Evolutionary conservation across 148 eudicot genomes (phyloP).

Genomic region (Chenopodium berlandieri): DNA sequence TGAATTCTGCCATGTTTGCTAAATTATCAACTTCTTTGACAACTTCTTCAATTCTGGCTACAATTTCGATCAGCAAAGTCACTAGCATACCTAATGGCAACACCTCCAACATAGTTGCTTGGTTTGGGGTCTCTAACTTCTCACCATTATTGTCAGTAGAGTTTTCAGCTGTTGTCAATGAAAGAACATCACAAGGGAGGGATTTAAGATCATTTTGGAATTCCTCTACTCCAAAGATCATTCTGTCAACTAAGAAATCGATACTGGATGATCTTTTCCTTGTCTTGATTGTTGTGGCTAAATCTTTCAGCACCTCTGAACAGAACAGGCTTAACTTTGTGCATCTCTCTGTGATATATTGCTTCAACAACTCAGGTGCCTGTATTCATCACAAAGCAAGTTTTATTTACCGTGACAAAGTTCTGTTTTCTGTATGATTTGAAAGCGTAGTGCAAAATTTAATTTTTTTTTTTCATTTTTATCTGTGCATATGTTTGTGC

Average conservation of each 20-base stretch:
- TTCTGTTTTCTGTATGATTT: too few relatives aligned
- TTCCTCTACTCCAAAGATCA: constrained; percentile 60
- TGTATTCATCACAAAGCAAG: constrained; percentile 22
- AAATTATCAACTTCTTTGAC: constrained; percentile 52
- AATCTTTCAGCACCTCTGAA: constrained; percentile 59
- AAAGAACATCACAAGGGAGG: constrained; percentile 33
- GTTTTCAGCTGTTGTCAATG: constrained; percentile 8
- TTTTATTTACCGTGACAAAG: not conserved
- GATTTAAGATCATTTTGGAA: constrained; percentile 59
- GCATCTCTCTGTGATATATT: constrained; percentile 47
- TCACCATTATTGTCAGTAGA: constrained; percentile 10
- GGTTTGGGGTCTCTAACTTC: constrained; percentile 3
- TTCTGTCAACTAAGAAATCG: constrained; percentile 44
- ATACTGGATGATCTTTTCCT: constrained; percentile 52
- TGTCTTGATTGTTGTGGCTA: constrained; percentile 44
- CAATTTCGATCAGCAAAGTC: constrained; percentile 63
- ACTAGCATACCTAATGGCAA: constrained; percentile 67
- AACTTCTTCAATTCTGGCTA: constrained; percentile 56
- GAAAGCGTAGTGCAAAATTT: too few relatives aligned
- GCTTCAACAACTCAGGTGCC: constrained; percentile 61
- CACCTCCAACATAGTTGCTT: constrained; percentile 47
- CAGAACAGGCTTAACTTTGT: constrained; percentile 45
- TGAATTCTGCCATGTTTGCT: constrained; percentile 56
- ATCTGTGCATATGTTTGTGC: not conserved
- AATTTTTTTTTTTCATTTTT: too few relatives aligned